A percentile compares a stretch with the other conserved stretches of the same genome.
These are phyloP conservation scores for Calonectria pseudoreteaudii DNA, from an alignment of 2,329 filamentous ascomycete species.

Conservation along the genomic window DNA sequence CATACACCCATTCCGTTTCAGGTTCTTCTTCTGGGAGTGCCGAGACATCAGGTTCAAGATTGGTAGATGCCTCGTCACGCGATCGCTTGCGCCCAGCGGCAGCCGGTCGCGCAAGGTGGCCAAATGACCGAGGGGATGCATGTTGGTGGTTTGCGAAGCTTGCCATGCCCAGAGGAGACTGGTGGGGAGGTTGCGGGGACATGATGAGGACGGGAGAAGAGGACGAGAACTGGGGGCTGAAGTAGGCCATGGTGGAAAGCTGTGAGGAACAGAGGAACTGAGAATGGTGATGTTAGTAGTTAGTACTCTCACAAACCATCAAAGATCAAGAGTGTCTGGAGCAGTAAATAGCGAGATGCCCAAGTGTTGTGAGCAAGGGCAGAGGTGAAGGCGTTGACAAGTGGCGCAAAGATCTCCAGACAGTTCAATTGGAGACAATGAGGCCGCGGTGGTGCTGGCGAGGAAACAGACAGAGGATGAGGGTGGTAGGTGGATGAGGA, in stretches of 20 bases:
- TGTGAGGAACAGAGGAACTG: slow-evolving; percentile 31
- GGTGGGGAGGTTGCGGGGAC: slow-evolving; percentile 49
- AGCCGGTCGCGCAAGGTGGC: slow-evolving; percentile 45
- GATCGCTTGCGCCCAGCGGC: slow-evolving; percentile 77
- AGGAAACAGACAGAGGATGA: slow-evolving; percentile 24
- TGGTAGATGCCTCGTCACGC: slow-evolving; percentile 77
- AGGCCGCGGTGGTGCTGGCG: slow-evolving; percentile 13
- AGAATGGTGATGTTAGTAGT: slow-evolving; percentile 46
- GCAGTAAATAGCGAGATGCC: slow-evolving; percentile 1
- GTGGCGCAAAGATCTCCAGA: background rate
- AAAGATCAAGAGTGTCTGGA: slow-evolving; percentile 29
- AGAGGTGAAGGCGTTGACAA: background rate
- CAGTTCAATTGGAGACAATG: slow-evolving; percentile 12
- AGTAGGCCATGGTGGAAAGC: slow-evolving; percentile 55
- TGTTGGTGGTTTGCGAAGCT: slow-evolving; percentile 43
- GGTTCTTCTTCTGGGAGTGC: slow-evolving; percentile 58
- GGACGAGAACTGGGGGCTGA: slow-evolving; percentile 54
- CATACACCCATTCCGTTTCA: slow-evolving; percentile 76
- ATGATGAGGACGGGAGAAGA: slow-evolving; percentile 60
- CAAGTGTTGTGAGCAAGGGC: background rate
- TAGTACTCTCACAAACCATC: slow-evolving; percentile 48
- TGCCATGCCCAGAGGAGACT: slow-evolving; percentile 47
- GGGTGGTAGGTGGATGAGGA: slow-evolving; percentile 17
- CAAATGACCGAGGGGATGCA: slow-evolving; percentile 40
- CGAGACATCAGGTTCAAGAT: slow-evolving; percentile 71